phyloP scores from a whole-genome alignment of 192 early-diverging fungal genomes.

The Umbelopsis isabellina region DNA sequence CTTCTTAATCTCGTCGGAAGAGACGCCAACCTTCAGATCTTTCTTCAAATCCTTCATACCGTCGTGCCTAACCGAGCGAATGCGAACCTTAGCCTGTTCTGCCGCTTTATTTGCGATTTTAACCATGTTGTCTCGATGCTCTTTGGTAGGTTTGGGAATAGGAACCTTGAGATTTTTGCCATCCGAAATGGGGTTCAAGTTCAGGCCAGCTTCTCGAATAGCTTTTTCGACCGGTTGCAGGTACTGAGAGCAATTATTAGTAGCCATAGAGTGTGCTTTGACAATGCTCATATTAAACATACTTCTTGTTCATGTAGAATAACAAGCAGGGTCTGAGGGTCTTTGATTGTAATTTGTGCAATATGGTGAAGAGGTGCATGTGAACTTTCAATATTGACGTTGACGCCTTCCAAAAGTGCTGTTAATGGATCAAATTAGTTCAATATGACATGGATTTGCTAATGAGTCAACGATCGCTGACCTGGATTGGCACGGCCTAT shows the following conservation, averaged over 20 bases:
- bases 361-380: slow-evolving; percentile 64
- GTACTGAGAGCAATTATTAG: slow-evolving; percentile 22
- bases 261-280: background rate
- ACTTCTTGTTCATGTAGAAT: slow-evolving; percentile 76
- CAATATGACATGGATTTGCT: background rate
- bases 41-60: slow-evolving; percentile 77
- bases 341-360: slow-evolving; percentile 80
- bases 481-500: slow-evolving; percentile 78
- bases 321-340: slow-evolving; percentile 81
- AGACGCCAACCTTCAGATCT: slow-evolving; percentile 54
- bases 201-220: slow-evolving; percentile 75
- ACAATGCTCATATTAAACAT: slow-evolving; percentile 25
- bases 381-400: slow-evolving; percentile 59
- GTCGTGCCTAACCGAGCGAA: slow-evolving; percentile 71
- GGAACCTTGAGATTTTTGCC: slow-evolving; percentile 73
- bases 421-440: background rate
- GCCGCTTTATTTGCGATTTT: slow-evolving; percentile 63
- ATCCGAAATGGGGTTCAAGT: slow-evolving; percentile 79
- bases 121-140: slow-evolving; percentile 71
- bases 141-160: slow-evolving; percentile 80
- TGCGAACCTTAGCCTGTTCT: slow-evolving; percentile 68
- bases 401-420: slow-evolving; percentile 75
- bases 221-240: slow-evolving; percentile 69
- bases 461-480: slow-evolving; percentile 18
- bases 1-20: slow-evolving; percentile 57